These are phyloP conservation scores for Plectosphaerella cucumerina DNA, from an alignment of 2,329 filamentous ascomycete genomes.

Conservation along the genomic window DNA sequence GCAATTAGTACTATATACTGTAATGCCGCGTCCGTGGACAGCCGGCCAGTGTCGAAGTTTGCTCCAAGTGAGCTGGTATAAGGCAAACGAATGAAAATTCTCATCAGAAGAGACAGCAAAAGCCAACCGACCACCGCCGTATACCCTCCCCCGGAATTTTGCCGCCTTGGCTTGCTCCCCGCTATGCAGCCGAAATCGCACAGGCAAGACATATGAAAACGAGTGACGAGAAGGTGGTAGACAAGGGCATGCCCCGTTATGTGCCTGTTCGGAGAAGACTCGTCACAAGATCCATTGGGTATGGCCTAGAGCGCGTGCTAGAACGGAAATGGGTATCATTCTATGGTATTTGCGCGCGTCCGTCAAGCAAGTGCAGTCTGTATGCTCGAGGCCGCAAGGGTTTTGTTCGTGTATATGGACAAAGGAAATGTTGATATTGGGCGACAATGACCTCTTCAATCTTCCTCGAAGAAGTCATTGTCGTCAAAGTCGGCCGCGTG, in stretches of 20 bases:
- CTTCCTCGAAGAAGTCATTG: constrained; percentile 54
- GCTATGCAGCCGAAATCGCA: constrained; percentile 12
- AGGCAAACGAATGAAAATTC: not conserved
- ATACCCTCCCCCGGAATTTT: not conserved
- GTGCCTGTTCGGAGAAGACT: not conserved
- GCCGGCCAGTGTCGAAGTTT: not conserved
- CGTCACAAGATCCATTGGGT: not conserved
- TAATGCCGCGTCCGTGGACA: not conserved
- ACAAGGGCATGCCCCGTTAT: not conserved
- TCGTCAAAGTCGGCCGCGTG: constrained; percentile 56
- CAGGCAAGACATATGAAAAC: not conserved
- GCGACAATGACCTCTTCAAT: constrained; percentile 17
- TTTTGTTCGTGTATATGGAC: constrained; percentile 11
- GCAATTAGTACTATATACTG: constrained; percentile 5
- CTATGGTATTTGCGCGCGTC: constrained; percentile 16
- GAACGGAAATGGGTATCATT: constrained; percentile 34
- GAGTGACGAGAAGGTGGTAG: not conserved
- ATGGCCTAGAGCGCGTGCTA: constrained; percentile 2
- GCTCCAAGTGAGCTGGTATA: not conserved
- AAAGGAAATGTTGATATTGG: constrained; percentile 19
- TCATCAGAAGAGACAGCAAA: not conserved
- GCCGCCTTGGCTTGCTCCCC: constrained; percentile 3
- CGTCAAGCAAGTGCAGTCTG: not conserved
- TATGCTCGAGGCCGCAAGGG: not conserved
- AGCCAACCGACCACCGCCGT: not conserved